Evolutionary conservation across 2,329 filamentous ascomycete genomes (phyloP).

Genomic region (Sclerotiophoma versabilis): DNA sequence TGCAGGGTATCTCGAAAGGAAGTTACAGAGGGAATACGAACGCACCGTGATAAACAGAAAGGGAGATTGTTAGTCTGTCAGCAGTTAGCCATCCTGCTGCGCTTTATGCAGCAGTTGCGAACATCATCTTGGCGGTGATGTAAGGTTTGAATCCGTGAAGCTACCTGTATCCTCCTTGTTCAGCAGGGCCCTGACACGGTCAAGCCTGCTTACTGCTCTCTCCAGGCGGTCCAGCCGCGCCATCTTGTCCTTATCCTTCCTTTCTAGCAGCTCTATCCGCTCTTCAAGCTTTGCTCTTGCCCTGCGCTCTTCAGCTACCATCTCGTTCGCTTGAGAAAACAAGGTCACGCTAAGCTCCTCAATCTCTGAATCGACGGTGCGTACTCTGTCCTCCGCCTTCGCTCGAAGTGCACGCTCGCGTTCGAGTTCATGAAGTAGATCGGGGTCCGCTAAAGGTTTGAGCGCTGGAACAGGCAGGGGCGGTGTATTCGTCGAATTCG

Average conservation of each 20-base stretch:
- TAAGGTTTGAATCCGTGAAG: neutral
- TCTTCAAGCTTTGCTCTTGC: constrained; percentile 75
- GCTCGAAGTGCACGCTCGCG: constrained; percentile 71
- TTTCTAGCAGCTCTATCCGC: constrained; percentile 71
- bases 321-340: constrained; percentile 86
- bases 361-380: constrained; percentile 73
- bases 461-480: constrained; percentile 23
- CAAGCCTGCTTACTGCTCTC: constrained; percentile 72
- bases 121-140: neutral
- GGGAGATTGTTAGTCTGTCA: neutral
- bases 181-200: constrained; percentile 71
- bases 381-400: constrained; percentile 72
- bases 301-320: constrained; percentile 79
- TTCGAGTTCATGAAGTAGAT: constrained; percentile 68
- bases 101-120: neutral
- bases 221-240: constrained; percentile 74
- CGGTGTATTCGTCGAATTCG: constrained; percentile 28
- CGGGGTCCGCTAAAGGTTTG: constrained; percentile 36
- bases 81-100: neutral
- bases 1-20: constrained; percentile 13
- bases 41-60: neutral
- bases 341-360: constrained; percentile 78
- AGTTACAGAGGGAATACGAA: neutral
- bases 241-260: constrained; percentile 73
- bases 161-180: constrained; percentile 26